Evolutionary conservation across 208 protist species (phyloP).

Genomic region (Leishmania braziliensis): DNA sequence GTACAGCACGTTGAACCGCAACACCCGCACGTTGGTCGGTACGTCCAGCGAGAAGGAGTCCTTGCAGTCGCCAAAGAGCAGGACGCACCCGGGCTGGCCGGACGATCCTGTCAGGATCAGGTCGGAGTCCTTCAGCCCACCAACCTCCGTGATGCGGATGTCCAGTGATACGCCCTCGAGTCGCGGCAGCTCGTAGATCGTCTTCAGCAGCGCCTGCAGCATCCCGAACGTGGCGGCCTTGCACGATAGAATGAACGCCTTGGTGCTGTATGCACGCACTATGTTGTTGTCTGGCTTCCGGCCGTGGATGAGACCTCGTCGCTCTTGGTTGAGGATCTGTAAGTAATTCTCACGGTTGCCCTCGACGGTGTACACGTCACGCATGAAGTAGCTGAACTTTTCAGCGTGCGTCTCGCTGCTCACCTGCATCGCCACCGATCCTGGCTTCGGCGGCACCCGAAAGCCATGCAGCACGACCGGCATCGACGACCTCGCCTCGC

Average conservation of each 20-base stretch:
- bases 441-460: conserved; percentile 79
- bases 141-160: conserved; percentile 78
- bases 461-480: conserved; percentile 85
- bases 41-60: conserved; percentile 68
- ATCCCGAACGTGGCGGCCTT: conserved; percentile 91
- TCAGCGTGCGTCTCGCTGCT: conserved; percentile 85
- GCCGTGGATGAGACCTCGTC: conserved; percentile 69
- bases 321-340: conserved; percentile 80
- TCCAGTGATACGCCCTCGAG: conserved; percentile 79
- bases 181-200: conserved; percentile 82
- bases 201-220: conserved; percentile 90
- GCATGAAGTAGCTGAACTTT: conserved; percentile 89
- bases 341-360: conserved; percentile 80
- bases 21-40: conserved; percentile 69
- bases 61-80: conserved; percentile 84
- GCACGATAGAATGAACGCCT: conserved; percentile 68
- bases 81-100: conserved; percentile 74
- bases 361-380: conserved; percentile 84
- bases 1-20: conserved; percentile 87
- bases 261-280: conserved; percentile 67
- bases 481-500: conserved; percentile 64
- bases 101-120: conserved; percentile 55
- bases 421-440: conserved; percentile 84
- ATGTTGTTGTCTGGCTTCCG: conserved; percentile 90
- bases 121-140: conserved; percentile 72